A percentile compares a stretch with the other conserved stretches of the same genome.
These are phyloP conservation scores for Rhodotorula sp. DNA, from an alignment of 1,284 basidiomycete species.

Conservation along the genomic window DNA sequence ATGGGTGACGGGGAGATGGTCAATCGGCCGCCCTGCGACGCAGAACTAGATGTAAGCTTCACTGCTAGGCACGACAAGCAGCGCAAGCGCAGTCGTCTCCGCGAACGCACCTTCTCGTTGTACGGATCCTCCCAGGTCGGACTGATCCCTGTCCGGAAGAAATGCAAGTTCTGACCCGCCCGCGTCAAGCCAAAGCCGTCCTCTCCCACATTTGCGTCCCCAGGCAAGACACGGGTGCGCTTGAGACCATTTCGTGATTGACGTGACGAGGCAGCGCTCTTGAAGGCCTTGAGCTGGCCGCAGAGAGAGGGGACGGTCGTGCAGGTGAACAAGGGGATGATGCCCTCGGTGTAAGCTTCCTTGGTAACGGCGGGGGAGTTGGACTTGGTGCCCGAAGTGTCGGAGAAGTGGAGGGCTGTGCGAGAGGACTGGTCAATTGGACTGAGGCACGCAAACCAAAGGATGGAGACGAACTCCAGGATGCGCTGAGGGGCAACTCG, in stretches of 20 bases:
- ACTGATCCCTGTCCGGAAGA: constrained; percentile 36
- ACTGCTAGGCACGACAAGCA: neutral
- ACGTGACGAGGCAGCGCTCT: constrained; percentile 27
- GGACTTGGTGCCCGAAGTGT: constrained; percentile 35
- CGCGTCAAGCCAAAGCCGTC: constrained; percentile 30
- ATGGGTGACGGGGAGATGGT: constrained; percentile 33
- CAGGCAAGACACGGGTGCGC: too few relatives aligned
- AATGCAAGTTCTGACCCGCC: constrained; percentile 40
- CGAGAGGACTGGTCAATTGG: neutral
- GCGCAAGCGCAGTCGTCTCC: too few relatives aligned
- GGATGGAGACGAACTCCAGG: constrained; percentile 34
- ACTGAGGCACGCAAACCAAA: too few relatives aligned
- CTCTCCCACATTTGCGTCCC: constrained; percentile 17
- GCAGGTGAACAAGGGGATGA: constrained; percentile 32
- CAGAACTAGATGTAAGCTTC: neutral
- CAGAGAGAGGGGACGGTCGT: constrained; percentile 29
- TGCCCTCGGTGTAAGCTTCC: constrained; percentile 37
- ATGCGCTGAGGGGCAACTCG: constrained; percentile 32
- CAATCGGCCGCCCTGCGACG: constrained; percentile 32
- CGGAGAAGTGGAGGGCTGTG: constrained; percentile 39
- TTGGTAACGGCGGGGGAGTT: constrained; percentile 32
- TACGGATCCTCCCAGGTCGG: constrained; percentile 42
- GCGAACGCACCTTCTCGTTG: constrained; percentile 35
- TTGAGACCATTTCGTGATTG: neutral
- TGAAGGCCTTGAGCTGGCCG: constrained; percentile 39